These are phyloP conservation scores for Oryza brachyantha DNA, from an alignment of 176 grass and related monocot genomes.

Conservation along the genomic window DNA sequence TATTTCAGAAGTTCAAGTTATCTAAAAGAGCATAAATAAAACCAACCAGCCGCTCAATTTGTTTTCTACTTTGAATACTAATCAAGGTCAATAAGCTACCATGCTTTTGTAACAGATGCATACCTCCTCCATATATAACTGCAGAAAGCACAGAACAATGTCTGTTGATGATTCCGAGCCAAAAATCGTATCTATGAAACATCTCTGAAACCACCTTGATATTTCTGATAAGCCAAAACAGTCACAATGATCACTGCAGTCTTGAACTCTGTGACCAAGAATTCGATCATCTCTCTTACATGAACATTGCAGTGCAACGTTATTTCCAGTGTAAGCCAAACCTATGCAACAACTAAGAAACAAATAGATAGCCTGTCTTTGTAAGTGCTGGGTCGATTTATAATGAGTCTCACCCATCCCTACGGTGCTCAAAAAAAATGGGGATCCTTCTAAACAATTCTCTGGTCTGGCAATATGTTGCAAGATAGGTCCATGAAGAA, in stretches of 20 bases:
- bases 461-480: constrained; percentile 36
- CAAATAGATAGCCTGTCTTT: constrained; percentile 61
- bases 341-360: constrained; percentile 68
- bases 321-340: constrained; percentile 45
- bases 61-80: neutral
- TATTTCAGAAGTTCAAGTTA: constrained; percentile 6
- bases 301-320: constrained; percentile 39
- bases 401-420: constrained; percentile 34
- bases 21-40: neutral
- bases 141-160: constrained; percentile 71
- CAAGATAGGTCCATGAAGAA: constrained; percentile 47
- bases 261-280: constrained; percentile 28
- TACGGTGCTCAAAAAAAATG: constrained; percentile 47
- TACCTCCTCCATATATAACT: constrained; percentile 93
- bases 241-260: constrained; percentile 46
- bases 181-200: constrained; percentile 42
- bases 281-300: constrained; percentile 38
- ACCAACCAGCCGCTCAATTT: neutral
- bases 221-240: constrained; percentile 60
- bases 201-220: constrained; percentile 73
- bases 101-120: constrained; percentile 9
- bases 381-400: constrained; percentile 59
- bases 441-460: constrained; percentile 67
- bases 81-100: neutral
- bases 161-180: constrained; percentile 48